Evolutionary conservation across 73 alveolate genomes (phyloP).

Genomic region (Paramecium bursaria): DNA sequence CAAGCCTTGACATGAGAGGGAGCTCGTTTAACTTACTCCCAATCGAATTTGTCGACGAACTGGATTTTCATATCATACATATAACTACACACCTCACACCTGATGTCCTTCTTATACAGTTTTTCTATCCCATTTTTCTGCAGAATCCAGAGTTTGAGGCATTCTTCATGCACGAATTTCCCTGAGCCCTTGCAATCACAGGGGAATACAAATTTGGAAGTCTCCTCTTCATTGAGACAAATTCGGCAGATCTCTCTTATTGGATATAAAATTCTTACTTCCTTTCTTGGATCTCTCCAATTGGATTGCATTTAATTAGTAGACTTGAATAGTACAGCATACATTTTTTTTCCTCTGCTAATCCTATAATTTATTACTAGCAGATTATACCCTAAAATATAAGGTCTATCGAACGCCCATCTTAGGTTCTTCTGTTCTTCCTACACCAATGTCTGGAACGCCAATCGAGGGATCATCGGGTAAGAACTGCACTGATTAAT

Average conservation of each 20-base stretch:
- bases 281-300: slow-evolving; percentile 15
- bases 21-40: not conserved
- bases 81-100: slow-evolving; percentile 17
- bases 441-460: not conserved
- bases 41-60: not conserved
- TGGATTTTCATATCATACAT: not conserved
- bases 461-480: not conserved
- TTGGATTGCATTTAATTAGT: slow-evolving; percentile 12
- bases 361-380: not conserved
- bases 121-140: slow-evolving; percentile 35
- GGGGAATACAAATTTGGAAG: slow-evolving; percentile 40
- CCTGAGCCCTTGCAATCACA: slow-evolving; percentile 25
- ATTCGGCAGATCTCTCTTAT: slow-evolving; percentile 19
- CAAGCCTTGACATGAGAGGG: slow-evolving; percentile 18
- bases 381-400: not conserved
- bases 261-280: not conserved
- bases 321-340: slow-evolving; percentile 19
- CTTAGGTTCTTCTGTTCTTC: not conserved
- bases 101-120: not conserved
- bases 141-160: slow-evolving; percentile 37
- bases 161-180: slow-evolving; percentile 46
- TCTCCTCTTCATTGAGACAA: slow-evolving; percentile 49
- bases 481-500: not conserved
- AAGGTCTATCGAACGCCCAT: not conserved
- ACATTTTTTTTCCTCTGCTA: not conserved